phyloP scores from a whole-genome alignment of 176 grass and related monocot species.

The Secale cereale region DNA sequence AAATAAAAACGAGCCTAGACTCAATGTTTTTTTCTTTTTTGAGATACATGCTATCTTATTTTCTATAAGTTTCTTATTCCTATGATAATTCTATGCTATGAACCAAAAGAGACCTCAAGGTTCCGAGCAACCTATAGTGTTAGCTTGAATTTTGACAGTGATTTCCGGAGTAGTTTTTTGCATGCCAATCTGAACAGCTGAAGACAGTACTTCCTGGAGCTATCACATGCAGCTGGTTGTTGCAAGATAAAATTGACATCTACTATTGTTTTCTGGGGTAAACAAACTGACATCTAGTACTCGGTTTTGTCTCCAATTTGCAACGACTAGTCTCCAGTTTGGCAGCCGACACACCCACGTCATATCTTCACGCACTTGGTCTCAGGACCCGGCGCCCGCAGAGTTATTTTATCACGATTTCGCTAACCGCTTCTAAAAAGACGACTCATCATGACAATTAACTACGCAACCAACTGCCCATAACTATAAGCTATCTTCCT shows the following conservation, averaged over 20 bases:
- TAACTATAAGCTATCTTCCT: neutral
- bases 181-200: neutral
- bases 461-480: neutral
- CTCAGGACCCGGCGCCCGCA: neutral
- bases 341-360: neutral
- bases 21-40: too few relatives aligned
- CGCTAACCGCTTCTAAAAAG: neutral
- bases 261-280: neutral
- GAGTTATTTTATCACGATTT: neutral
- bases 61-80: too few relatives aligned
- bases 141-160: too few relatives aligned
- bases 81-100: too few relatives aligned
- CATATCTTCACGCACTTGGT: constrained; percentile 10
- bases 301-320: too few relatives aligned
- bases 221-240: neutral
- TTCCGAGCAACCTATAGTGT: neutral
- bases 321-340: neutral
- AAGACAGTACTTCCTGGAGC: neutral
- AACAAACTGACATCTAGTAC: too few relatives aligned
- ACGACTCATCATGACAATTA: neutral
- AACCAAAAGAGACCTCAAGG: too few relatives aligned
- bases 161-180: neutral
- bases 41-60: too few relatives aligned
- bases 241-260: neutral
- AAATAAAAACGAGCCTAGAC: too few relatives aligned